Evolutionary conservation across 1,284 basidiomycete species (phyloP).

Genomic region (Trametes polyzona): DNA sequence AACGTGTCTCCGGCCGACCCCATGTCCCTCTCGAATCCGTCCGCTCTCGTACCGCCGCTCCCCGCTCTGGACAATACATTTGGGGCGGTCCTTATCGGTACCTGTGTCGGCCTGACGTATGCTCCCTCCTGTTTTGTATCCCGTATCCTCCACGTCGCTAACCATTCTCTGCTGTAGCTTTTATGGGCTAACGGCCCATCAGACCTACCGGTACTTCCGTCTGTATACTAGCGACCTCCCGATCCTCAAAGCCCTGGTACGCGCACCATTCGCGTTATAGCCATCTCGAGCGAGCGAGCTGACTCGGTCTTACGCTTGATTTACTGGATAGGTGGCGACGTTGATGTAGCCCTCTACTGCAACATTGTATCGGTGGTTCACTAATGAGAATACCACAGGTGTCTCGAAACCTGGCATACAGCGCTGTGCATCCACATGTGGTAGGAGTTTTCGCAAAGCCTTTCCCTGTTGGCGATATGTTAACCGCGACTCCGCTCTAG

Average conservation of each 20-base stretch:
- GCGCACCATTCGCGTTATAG: too few relatives aligned
- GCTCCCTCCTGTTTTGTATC: neutral
- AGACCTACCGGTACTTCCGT: conserved; percentile 14
- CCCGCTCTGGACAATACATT: conserved; percentile 13
- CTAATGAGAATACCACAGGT: too few relatives aligned
- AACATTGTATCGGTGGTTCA: neutral
- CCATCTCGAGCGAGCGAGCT: neutral
- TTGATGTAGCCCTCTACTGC: neutral
- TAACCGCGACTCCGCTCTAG: neutral
- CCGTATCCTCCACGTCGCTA: neutral
- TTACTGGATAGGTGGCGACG: neutral
- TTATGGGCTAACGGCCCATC: conserved; percentile 10
- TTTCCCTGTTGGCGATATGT: neutral
- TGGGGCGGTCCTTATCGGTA: conserved; percentile 10
- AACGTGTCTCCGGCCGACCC: neutral
- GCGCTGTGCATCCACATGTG: conserved; percentile 19
- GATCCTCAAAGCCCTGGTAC: conserved; percentile 5
- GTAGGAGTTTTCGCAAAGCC: neutral
- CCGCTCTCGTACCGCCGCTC: neutral
- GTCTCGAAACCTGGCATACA: conserved; percentile 20
- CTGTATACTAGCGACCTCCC: conserved; percentile 5
- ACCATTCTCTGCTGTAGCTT: neutral
- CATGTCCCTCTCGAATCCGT: neutral
- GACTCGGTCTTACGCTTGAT: neutral
- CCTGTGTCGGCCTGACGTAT: conserved; percentile 7